Evolutionary conservation across 2,329 filamentous ascomycete species (phyloP).

Genomic region (Fusarium sp.): DNA sequence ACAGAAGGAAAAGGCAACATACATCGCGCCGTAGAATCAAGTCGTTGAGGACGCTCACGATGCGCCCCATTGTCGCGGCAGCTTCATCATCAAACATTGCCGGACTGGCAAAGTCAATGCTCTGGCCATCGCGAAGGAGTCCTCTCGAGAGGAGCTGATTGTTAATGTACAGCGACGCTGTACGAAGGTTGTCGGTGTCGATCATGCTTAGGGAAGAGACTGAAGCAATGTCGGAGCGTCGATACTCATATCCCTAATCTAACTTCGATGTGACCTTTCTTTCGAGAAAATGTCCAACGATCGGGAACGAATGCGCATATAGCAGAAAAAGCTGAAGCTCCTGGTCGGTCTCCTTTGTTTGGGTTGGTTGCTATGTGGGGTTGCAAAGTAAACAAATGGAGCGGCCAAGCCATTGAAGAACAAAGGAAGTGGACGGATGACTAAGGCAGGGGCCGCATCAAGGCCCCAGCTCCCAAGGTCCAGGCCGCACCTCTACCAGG

Average conservation of each 20-base stretch:
- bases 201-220: slow-evolving; percentile 56
- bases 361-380: slow-evolving; percentile 53
- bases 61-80: slow-evolving; percentile 78
- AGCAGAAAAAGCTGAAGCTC: slow-evolving; percentile 24
- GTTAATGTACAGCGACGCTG: slow-evolving; percentile 79
- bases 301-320: slow-evolving; percentile 26
- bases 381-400: slow-evolving; percentile 53
- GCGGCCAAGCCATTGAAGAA: background rate
- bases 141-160: slow-evolving; percentile 77
- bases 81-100: slow-evolving; percentile 69
- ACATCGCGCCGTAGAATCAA: slow-evolving; percentile 91
- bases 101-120: slow-evolving; percentile 85
- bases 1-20: slow-evolving; percentile 36
- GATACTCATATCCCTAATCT: slow-evolving; percentile 39
- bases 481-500: slow-evolving; percentile 2
- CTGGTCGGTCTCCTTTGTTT: slow-evolving; percentile 41
- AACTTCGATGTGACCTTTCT: slow-evolving; percentile 22
- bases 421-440: slow-evolving; percentile 27
- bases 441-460: slow-evolving; percentile 31
- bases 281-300: slow-evolving; percentile 5
- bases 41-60: slow-evolving; percentile 96
- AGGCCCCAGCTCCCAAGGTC: background rate
- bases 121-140: slow-evolving; percentile 74
- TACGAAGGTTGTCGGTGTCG: slow-evolving; percentile 71
- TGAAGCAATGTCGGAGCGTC: slow-evolving; percentile 18